These are phyloP conservation scores for Diutina rugosa DNA, from an alignment of 1,139 yeast genomes.

Conservation along the genomic window DNA sequence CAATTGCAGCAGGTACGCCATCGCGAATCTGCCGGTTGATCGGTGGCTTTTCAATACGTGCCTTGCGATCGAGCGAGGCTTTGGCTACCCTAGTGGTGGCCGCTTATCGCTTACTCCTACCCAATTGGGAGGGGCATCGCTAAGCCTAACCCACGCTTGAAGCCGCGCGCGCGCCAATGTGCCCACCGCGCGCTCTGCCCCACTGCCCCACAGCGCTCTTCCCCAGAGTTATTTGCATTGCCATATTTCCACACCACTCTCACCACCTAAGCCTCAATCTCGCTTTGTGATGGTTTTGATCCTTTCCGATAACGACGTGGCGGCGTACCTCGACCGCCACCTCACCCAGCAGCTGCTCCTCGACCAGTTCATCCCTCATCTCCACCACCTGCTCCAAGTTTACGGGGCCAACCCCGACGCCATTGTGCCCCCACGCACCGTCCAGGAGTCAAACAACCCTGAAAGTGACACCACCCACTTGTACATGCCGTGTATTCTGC, in stretches of 20 bases:
- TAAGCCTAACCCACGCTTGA: not conserved
- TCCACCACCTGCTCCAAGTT: slow-evolving; percentile 3
- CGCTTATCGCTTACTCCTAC: not conserved
- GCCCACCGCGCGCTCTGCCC: too few relatives aligned
- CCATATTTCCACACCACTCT: not conserved
- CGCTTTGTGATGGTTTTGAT: not conserved
- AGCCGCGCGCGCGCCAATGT: not conserved
- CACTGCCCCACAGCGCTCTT: too few relatives aligned
- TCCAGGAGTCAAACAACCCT: slow-evolving; percentile 14
- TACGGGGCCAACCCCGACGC: slow-evolving; percentile 12
- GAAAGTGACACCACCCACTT: slow-evolving; percentile 32
- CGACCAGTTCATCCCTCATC: slow-evolving; percentile 9
- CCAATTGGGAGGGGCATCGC: not conserved
- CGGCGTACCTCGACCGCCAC: not conserved
- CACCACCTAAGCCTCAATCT: not conserved
- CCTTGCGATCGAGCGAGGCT: too few relatives aligned
- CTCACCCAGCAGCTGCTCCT: slow-evolving; percentile 15
- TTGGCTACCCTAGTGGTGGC: too few relatives aligned
- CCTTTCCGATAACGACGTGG: not conserved
- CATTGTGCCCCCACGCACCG: slow-evolving; percentile 24
- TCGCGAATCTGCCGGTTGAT: not conserved
- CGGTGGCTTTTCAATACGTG: not conserved
- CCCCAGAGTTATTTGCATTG: not conserved
- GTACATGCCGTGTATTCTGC: slow-evolving; percentile 54
- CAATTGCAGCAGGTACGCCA: not conserved